Evolutionary conservation across 2,329 filamentous ascomycete species (phyloP).

Genomic region (Teratosphaeria zuluensis): DNA sequence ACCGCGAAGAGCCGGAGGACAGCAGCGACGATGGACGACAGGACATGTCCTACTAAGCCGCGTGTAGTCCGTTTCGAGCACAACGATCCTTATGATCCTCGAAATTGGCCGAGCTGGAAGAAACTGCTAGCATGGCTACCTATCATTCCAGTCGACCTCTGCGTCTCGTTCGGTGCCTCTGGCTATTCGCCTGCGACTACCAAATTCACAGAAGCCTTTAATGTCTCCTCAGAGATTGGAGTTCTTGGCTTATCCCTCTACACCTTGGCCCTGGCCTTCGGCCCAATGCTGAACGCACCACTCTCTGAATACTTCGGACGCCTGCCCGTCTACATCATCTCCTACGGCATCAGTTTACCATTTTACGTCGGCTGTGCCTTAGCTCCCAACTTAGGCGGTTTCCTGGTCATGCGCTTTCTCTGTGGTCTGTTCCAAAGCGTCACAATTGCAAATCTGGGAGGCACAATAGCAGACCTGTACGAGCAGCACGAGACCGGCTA

Average conservation of each 20-base stretch:
- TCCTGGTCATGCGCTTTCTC: conserved; percentile 33
- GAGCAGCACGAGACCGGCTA: conserved; percentile 34
- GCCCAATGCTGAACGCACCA: conserved; percentile 7
- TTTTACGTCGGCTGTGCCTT: conserved; percentile 35
- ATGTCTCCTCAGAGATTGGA: conserved; percentile 31
- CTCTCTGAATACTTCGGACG: conserved; percentile 9
- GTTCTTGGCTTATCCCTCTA: conserved; percentile 36
- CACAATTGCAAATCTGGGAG: conserved; percentile 33
- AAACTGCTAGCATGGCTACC: conserved; percentile 6
- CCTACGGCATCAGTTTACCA: conserved; percentile 33
- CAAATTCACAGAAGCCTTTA: conserved; percentile 34
- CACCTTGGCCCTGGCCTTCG: conserved; percentile 35
- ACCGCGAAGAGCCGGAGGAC: not conserved
- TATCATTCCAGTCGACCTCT: conserved; percentile 8
- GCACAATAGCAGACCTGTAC: conserved; percentile 29
- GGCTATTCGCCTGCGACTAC: conserved; percentile 35
- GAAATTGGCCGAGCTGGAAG: conserved; percentile 6
- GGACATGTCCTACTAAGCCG: not conserved
- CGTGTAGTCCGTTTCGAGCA: not conserved
- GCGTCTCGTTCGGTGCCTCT: conserved; percentile 32
- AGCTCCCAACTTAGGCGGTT: conserved; percentile 31
- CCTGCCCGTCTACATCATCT: conserved; percentile 8
- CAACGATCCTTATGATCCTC: not conserved
- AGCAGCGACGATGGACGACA: not conserved
- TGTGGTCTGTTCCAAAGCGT: conserved; percentile 29